Evolutionary conservation across 2,329 filamentous ascomycete genomes (phyloP).

Genomic region (Curvularia sp.): DNA sequence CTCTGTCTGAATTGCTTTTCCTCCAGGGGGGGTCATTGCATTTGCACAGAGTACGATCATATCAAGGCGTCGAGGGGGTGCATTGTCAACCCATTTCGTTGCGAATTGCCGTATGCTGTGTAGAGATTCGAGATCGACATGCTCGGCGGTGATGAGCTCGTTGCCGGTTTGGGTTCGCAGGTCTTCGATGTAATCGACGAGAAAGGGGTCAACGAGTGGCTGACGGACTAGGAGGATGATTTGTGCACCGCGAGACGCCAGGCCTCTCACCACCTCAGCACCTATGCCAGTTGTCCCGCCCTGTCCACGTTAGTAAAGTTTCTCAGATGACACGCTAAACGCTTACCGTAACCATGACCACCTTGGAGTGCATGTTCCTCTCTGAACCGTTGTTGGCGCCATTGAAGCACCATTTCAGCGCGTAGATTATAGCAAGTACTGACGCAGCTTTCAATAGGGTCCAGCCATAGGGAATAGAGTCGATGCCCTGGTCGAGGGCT

Average conservation of each 20-base stretch:
- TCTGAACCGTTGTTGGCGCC: constrained; percentile 79
- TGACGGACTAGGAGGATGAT: constrained; percentile 87
- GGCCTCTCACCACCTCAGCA: constrained; percentile 73
- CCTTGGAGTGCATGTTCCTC: constrained; percentile 88
- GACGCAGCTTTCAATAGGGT: constrained; percentile 61
- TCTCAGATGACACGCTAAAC: neutral
- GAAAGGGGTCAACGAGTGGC: constrained; percentile 81
- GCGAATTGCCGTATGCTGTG: constrained; percentile 91
- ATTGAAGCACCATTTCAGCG: constrained; percentile 77
- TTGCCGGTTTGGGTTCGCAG: constrained; percentile 79
- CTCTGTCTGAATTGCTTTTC: constrained; percentile 65
- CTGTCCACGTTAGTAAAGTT: constrained; percentile 52
- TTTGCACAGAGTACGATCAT: constrained; percentile 89
- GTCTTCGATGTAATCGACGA: constrained; percentile 92
- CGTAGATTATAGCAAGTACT: constrained; percentile 60
- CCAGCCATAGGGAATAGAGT: constrained; percentile 62
- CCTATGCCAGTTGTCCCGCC: constrained; percentile 94
- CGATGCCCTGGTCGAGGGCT: constrained; percentile 62
- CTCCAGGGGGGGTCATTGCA: constrained; percentile 73
- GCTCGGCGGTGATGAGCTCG: constrained; percentile 90
- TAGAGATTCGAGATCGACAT: constrained; percentile 88
- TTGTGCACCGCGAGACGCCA: constrained; percentile 86
- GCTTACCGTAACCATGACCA: constrained; percentile 85
- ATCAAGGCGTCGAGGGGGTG: constrained; percentile 85
- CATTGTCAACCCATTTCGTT: constrained; percentile 97